Evolutionary conservation across 1,284 basidiomycete species (phyloP), one percentile per base, ranked within the genome.

Genomic region (Microbotryum intermedium): DNA sequence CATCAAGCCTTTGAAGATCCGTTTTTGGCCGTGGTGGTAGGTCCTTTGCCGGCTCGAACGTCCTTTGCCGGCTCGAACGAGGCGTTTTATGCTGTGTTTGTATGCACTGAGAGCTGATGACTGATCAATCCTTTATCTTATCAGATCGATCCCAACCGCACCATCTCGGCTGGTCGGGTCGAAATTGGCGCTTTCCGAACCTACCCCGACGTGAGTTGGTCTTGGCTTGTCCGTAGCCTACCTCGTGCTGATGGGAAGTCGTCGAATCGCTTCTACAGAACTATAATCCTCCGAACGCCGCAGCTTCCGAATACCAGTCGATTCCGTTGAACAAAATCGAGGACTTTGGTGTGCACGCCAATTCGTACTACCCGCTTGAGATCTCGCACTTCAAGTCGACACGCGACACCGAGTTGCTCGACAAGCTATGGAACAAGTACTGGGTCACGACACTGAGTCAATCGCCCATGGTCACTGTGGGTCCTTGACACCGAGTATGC

Each of bases 111-210:
- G n/a, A 49, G 8, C 21, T 16, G 7, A 49, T 20, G 23, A 16
- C 25, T 21, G 9, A 10, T 26, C 42, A 11, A 1, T 8, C 10
- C 1, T 39, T 8, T 46, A 13, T 3, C n/a, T 30, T 52, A 10
- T 39, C 65, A 92, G 89, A 91, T 97, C 69, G 95, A 98, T 74
- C 94, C 94, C 18, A 97, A 97, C 77, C 87, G 95, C 62, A 98
- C 95, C 30, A 88, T 98, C 70, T 95, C 91, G 6, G 91, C 92
- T 0, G 95, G 94, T 23, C 92, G 92, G 76, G 95, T 98, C 45
- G 94, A 97, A 74, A 97, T 98, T 68, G 94, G 94, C 57, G 94
- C 94, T 2, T 98, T 98, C 81, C 82, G 94, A 55, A 97, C 94
- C 0, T 98, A 89, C 73, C 94, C 94, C 1, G 88, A 90, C 74